Evolutionary conservation across 2,329 filamentous ascomycete species (phyloP), one percentile per base, ranked within the genome.

Genomic region (Verticillium longisporum): DNA sequence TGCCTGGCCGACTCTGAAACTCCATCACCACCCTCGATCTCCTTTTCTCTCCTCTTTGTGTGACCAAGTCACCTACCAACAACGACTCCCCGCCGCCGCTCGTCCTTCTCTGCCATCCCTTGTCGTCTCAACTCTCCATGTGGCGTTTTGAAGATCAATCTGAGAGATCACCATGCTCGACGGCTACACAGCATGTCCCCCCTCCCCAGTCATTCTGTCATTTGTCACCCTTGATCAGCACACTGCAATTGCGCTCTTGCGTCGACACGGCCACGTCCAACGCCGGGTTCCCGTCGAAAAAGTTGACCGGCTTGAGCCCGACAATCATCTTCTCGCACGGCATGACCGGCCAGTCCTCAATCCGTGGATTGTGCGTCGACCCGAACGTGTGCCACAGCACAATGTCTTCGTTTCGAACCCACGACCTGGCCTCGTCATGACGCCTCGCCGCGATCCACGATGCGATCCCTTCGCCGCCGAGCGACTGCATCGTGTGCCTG

Each of bases 291-390:
- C 75, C 75, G 1, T 73, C 70, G 62, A 84, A 84, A 66, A 85
- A 83, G 62, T 84, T 83, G 2, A 79, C 77, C 0, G 82, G 81
- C 67, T 82, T 83, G 58, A 85, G 68, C 0, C 73, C 72, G 0
- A 84, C 79, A 61, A 74, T 74, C 65, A 84, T 73, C 60, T 76
- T 80, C 68, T 89, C 87, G 63, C 77, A 80, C 0, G 86, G 87
- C 87, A 89, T 89, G 5, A 88, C 84, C 0, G 86, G 87, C 76
- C 87, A 89, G 67, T 89, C 87, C 66, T 89, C 87, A 11, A 83
- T 79, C 0, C 86, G 77, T 0, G 86, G 85, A 31, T 87, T 83
- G 65, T 89, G 87, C 37, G 87, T 89, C 32, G 87, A 81, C 18
- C 86, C 77, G 67, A 80, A 81, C 3, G 83, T 81, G 18, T 84